These are phyloP conservation scores for Starmera quercuum DNA, from an alignment of 805 yeast species.

Conservation along the genomic window DNA sequence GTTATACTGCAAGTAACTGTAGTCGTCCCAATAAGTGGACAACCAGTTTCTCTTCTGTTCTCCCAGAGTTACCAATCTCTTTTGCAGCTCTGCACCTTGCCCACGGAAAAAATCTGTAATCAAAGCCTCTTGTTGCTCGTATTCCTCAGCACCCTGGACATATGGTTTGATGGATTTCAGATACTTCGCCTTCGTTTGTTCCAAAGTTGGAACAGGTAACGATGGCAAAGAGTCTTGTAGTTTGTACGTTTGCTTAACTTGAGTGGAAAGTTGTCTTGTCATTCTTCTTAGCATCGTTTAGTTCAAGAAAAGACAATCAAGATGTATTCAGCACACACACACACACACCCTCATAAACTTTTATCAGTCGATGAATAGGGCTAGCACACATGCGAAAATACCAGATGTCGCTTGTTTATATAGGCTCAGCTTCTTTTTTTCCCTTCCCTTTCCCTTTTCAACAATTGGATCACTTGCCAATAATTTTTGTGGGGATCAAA, in stretches of 20 bases:
- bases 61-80: conserved; percentile 53
- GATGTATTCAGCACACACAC: too few relatives aligned
- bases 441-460: neutral
- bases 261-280: conserved; percentile 18
- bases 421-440: too few relatives aligned
- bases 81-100: conserved; percentile 60
- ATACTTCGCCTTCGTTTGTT: conserved; percentile 62
- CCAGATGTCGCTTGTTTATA: neutral
- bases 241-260: conserved; percentile 41
- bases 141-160: conserved; percentile 40
- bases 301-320: too few relatives aligned
- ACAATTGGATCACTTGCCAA: neutral
- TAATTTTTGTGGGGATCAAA: conserved; percentile 9
- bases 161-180: conserved; percentile 69
- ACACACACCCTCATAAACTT: too few relatives aligned
- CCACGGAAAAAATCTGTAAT: conserved; percentile 69
- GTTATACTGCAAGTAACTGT: conserved; percentile 82
- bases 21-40: conserved; percentile 87
- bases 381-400: neutral
- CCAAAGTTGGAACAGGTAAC: conserved; percentile 80
- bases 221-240: conserved; percentile 70
- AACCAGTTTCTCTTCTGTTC: conserved; percentile 73
- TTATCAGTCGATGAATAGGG: too few relatives aligned
- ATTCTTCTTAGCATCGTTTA: conserved; percentile 12
- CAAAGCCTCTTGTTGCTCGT: conserved; percentile 42